Conservation (phyloP, 495 filamentous ascomycete genomes). For the Wilcoxina mikolae region DNA sequence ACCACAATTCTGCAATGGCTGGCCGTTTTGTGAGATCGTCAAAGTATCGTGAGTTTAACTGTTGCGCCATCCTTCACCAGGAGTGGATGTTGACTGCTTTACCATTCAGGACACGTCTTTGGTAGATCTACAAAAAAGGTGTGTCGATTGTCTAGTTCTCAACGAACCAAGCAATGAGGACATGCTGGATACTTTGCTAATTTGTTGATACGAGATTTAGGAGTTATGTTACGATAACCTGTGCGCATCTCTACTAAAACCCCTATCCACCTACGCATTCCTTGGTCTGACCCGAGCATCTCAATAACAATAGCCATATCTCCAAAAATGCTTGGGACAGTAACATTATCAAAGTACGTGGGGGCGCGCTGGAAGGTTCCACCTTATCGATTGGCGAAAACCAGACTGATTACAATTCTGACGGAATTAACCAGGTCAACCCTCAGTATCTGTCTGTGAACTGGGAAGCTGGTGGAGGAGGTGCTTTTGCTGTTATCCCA, state of each 20-base stretch:
- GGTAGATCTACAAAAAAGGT: conserved; percentile 86
- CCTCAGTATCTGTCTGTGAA: conserved; percentile 93
- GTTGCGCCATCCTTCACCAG: neutral
- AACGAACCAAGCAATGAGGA: neutral
- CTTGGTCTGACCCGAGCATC: neutral
- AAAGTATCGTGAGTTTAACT: conserved; percentile 73
- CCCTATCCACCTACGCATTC: neutral
- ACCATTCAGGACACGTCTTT: conserved; percentile 78
- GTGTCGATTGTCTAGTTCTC: conserved; percentile 25
- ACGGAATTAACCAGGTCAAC: conserved; percentile 51
- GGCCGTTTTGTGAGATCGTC: conserved; percentile 95
- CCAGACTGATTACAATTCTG: neutral
- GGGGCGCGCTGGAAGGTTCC: neutral
- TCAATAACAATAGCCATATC: conserved; percentile 42
- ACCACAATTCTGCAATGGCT: conserved; percentile 49
- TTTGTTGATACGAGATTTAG: conserved; percentile 29
- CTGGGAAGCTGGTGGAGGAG: conserved; percentile 94
- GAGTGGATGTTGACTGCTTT: conserved; percentile 23
- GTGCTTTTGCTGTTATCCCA: conserved; percentile 93
- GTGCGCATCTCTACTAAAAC: conserved; percentile 25
- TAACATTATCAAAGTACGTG: conserved; percentile 76
- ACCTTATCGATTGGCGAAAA: neutral
- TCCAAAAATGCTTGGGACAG: conserved; percentile 98
- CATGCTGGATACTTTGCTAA: neutral
- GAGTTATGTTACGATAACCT: conserved; percentile 96